Base-by-base conservation (phyloP, 352 stramenopile genomes). In the Pythium rhizo-oryzae region DNA sequence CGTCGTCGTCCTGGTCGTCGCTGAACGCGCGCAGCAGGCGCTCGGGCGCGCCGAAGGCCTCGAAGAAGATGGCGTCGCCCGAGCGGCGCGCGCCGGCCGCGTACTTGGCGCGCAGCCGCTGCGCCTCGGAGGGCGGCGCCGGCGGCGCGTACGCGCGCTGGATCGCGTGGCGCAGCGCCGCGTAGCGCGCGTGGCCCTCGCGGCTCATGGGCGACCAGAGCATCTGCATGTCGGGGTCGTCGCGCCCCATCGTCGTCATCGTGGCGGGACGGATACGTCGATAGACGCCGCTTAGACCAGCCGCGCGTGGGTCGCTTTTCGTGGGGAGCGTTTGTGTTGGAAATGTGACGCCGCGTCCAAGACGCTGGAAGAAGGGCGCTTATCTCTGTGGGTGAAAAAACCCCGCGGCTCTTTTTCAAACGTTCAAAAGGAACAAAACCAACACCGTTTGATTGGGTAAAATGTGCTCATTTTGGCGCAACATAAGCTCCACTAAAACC, bases 41-140 rank as follows among this genome's bases (percentile, higher is more conserved):
- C 28, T 89, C 80, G n/a, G 70, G 47, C 50, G 69, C 75, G 30
- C 83, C 85, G 54, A 93, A 93, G 46, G 82, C 62, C 61, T 87
- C 67, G 54, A 82, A 89, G 73, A 93, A 93, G 30, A 91, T 81
- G 21, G 89, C 70, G 41, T 93, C 77, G 21, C 70, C 64, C 19
- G 74, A 84, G 16, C 84, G 54, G 8, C 70, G 59, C 23, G 83
- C 75, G 18, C 81, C 85, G 51, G 71, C 55, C 24, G 75, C 62
- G 41, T 91, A 87, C 15, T 84, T 83, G 59, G 81, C 78, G 9
- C 72, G 77, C n/a, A 93, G 59, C 11, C 21, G 49, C 62, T 75
- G 62, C 25, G 54, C 39, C 8, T 50, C n/a, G 0, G 62, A 47
- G 8, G 28, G 16, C 11, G 24, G 18, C 33, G n/a, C 6, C 9